Percentiles rank a stretch among this genome's conserved stretches.
Evolutionary conservation across 805 yeast species (phyloP).

Genomic region (Kurtzmaniella fragi): DNA sequence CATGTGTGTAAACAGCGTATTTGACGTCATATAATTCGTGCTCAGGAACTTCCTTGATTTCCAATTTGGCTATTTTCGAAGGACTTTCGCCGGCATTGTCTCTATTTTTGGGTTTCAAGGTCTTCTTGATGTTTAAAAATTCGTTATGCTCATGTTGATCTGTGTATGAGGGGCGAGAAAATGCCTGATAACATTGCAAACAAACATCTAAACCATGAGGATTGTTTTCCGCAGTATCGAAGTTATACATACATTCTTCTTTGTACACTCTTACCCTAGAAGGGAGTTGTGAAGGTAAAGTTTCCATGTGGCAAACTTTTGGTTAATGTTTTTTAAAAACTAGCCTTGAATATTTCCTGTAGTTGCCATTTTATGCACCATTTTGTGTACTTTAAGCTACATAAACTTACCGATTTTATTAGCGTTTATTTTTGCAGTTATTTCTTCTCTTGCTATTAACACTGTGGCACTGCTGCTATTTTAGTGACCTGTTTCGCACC

Average conservation of each 20-base stretch:
- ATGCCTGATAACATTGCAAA: constrained; percentile 66
- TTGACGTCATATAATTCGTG: constrained; percentile 53
- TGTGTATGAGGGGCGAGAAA: constrained; percentile 55
- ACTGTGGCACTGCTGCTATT: too few relatives aligned
- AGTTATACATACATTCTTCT: constrained; percentile 89
- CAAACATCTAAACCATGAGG: constrained; percentile 68
- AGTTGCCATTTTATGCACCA: neutral
- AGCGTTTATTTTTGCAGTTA: too few relatives aligned
- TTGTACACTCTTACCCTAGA: constrained; percentile 49
- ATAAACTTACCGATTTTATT: too few relatives aligned
- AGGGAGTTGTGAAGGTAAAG: constrained; percentile 15
- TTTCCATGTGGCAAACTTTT: neutral
- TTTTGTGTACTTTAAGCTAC: too few relatives aligned
- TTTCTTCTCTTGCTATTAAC: too few relatives aligned
- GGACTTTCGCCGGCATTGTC: constrained; percentile 20
- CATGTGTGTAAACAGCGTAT: constrained; percentile 37
- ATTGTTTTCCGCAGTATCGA: constrained; percentile 56
- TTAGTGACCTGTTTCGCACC: too few relatives aligned
- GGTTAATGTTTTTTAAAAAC: too few relatives aligned
- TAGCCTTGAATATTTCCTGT: too few relatives aligned
- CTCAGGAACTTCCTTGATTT: constrained; percentile 58
- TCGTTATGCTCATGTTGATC: constrained; percentile 55
- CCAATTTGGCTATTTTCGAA: constrained; percentile 58
- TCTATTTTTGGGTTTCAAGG: constrained; percentile 35
- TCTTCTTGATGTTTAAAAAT: constrained; percentile 56